Evolutionary conservation across 768 basidiomycete species (phyloP).

Genomic region (Coprinellus micaceus): DNA sequence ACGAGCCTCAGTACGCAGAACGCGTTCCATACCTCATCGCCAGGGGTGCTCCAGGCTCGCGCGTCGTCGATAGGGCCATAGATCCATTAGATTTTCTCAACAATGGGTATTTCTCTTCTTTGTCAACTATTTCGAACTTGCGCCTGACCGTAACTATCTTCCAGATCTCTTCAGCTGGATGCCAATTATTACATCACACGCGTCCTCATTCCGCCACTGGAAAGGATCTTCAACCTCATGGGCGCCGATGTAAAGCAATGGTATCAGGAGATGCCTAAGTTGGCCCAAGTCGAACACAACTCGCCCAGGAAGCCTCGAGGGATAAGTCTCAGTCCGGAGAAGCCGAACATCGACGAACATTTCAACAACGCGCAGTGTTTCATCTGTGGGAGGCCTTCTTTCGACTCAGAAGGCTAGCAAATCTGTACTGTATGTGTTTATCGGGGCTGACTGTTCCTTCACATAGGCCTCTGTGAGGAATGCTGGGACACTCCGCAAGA

Average conservation of each 20-base stretch:
- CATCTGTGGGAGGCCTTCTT: constrained; percentile 56
- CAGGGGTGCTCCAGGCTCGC: constrained; percentile 54
- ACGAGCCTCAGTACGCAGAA: constrained; percentile 90
- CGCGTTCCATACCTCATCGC: constrained; percentile 89
- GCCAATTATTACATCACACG: constrained; percentile 83
- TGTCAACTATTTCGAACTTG: neutral
- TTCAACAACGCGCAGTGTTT: constrained; percentile 70
- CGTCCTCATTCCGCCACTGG: constrained; percentile 85
- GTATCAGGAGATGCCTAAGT: constrained; percentile 85
- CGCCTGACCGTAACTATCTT: constrained; percentile 30
- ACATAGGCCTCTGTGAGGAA: constrained; percentile 57
- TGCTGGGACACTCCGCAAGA: constrained; percentile 52
- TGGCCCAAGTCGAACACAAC: constrained; percentile 19
- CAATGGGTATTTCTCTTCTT: constrained; percentile 15
- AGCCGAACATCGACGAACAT: constrained; percentile 67
- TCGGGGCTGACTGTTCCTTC: neutral
- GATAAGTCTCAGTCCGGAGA: constrained; percentile 26
- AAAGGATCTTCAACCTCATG: constrained; percentile 86
- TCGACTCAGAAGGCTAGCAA: constrained; percentile 11
- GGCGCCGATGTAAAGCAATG: constrained; percentile 85
- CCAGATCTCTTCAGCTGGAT: constrained; percentile 64
- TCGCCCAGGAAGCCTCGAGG: constrained; percentile 13
- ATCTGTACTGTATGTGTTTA: neutral
- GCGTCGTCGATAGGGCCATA: constrained; percentile 41
- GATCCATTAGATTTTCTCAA: constrained; percentile 28